These are phyloP conservation scores for Tillandsia leiboldiana DNA, from an alignment of 176 grass and related monocot genomes.

Conservation along the genomic window DNA sequence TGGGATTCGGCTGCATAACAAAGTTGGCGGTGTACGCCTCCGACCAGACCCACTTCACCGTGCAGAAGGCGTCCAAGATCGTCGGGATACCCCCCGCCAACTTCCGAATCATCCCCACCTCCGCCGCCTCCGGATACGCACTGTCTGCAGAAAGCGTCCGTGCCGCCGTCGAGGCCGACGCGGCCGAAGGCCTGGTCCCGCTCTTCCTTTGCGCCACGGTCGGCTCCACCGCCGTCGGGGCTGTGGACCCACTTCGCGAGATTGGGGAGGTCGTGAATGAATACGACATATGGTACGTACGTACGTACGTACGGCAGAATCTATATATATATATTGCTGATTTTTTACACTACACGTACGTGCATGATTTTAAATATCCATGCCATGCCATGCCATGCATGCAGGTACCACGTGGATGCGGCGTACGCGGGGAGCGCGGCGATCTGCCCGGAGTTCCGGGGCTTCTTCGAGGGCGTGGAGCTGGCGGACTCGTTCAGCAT, in stretches of 20 bases:
- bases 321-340: too few relatives aligned
- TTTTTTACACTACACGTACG: too few relatives aligned
- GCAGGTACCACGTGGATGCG: slow-evolving; percentile 36
- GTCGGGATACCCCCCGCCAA: slow-evolving; percentile 35
- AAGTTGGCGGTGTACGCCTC: slow-evolving; percentile 56
- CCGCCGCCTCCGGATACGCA: slow-evolving; percentile 16
- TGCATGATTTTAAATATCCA: too few relatives aligned
- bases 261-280: slow-evolving; percentile 21
- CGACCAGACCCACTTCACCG: slow-evolving; percentile 53
- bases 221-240: slow-evolving; percentile 39
- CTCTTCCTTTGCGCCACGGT: slow-evolving; percentile 49
- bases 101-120: slow-evolving; percentile 36
- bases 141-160: slow-evolving; percentile 22
- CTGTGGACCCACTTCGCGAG: slow-evolving; percentile 28
- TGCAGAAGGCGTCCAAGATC: slow-evolving; percentile 37
- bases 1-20: slow-evolving; percentile 9
- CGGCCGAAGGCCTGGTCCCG: slow-evolving; percentile 29
- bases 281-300: slow-evolving; percentile 9
- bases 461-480: slow-evolving; percentile 24
- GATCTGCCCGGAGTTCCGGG: slow-evolving; percentile 52
- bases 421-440: slow-evolving; percentile 36
- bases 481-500: slow-evolving; percentile 45
- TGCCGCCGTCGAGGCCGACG: slow-evolving; percentile 31
- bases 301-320: too few relatives aligned
- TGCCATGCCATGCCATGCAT: too few relatives aligned